Percentiles rank a stretch among this genome's conserved stretches.
These are phyloP conservation scores for Claviceps quebecensis DNA, from an alignment of 2,329 filamentous ascomycete species.

Conservation along the genomic window DNA sequence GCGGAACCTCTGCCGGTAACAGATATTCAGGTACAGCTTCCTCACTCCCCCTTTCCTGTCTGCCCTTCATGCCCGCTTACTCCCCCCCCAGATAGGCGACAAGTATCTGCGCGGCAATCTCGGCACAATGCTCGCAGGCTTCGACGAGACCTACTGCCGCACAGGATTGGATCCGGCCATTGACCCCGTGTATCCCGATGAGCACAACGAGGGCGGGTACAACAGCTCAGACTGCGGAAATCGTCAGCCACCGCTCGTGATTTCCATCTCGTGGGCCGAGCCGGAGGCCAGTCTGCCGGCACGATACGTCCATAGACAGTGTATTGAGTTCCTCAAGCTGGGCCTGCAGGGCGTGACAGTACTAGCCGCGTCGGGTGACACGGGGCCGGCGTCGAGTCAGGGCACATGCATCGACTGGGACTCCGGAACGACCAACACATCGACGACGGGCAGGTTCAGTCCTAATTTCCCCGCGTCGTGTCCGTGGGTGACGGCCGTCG, in stretches of 20 bases:
- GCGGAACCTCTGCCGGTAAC: neutral
- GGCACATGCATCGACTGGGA: neutral
- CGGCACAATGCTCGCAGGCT: neutral
- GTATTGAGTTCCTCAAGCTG: slow-evolving; percentile 25
- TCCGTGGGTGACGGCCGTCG: slow-evolving; percentile 49
- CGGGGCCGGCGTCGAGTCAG: slow-evolving; percentile 15
- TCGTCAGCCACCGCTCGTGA: neutral
- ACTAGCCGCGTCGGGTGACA: slow-evolving; percentile 50
- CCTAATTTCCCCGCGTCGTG: slow-evolving; percentile 26
- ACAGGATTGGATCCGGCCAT: neutral
- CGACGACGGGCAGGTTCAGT: slow-evolving; percentile 22
- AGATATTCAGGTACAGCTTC: neutral
- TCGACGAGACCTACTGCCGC: neutral
- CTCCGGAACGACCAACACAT: slow-evolving; percentile 16
- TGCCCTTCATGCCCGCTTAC: neutral
- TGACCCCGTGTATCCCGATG: neutral
- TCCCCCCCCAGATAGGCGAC: neutral
- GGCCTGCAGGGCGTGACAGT: slow-evolving; percentile 52
- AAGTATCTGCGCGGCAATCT: neutral
- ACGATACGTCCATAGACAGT: neutral
- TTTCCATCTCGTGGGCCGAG: neutral
- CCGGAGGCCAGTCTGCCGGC: neutral
- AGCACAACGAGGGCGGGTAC: neutral
- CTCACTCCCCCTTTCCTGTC: neutral
- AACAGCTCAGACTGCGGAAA: neutral